Percentiles rank a stretch among this genome's conserved stretches.
Conservation (phyloP, 2,329 filamentous ascomycete species). For the Nothophoma quercina region DNA sequence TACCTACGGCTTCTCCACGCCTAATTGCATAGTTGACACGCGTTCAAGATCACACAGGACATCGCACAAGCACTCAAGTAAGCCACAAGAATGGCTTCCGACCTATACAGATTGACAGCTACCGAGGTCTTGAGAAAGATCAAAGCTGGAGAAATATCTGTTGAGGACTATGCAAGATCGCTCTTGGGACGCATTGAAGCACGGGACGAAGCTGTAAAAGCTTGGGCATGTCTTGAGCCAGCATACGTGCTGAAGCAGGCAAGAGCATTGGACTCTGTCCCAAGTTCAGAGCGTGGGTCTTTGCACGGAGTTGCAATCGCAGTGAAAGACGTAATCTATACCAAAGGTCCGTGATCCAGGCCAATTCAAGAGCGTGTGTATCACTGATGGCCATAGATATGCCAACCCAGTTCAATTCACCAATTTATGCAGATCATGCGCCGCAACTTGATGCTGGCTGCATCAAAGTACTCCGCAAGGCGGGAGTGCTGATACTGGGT, state of each 20-base stretch:
- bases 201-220: conserved; percentile 36
- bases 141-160: conserved; percentile 32
- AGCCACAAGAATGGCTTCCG: background rate
- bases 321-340: conserved; percentile 65
- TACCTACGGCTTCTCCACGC: too few species aligned
- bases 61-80: too few species aligned
- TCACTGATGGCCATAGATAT: conserved; percentile 50
- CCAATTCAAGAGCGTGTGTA: background rate
- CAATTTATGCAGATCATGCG: conserved; percentile 58
- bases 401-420: conserved; percentile 65
- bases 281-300: conserved; percentile 58
- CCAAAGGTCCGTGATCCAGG: conserved; percentile 48
- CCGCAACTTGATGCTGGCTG: conserved; percentile 61
- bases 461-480: conserved; percentile 60
- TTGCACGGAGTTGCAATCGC: conserved; percentile 66
- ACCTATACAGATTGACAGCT: conserved; percentile 26
- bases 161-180: conserved; percentile 41
- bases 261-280: conserved; percentile 58
- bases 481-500: conserved; percentile 65
- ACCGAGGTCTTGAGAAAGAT: conserved; percentile 33
- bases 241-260: conserved; percentile 60
- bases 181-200: conserved; percentile 36
- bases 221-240: conserved; percentile 43
- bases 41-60: too few species aligned
- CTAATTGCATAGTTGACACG: too few species aligned